Evolutionary conservation across 1,284 basidiomycete genomes (phyloP).

Genomic region (Irpex sp.): DNA sequence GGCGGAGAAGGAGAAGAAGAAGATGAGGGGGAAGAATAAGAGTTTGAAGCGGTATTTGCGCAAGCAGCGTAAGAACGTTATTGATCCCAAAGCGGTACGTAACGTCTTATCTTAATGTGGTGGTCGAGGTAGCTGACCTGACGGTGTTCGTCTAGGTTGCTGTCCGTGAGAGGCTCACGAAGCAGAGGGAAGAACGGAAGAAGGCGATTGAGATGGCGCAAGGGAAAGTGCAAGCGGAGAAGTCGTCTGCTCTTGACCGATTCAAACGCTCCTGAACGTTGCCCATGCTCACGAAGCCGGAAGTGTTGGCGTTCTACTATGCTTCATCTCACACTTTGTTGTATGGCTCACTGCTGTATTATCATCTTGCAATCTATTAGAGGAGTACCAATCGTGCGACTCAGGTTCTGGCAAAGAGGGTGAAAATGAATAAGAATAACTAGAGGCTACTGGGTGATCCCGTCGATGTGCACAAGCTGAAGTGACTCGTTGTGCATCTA

Average conservation of each 20-base stretch:
- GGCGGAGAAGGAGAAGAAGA: constrained; percentile 68
- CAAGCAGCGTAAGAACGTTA: constrained; percentile 90
- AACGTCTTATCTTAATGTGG: not conserved
- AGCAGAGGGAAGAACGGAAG: constrained; percentile 53
- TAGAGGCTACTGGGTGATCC: no score
- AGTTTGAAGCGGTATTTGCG: constrained; percentile 80
- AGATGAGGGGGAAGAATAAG: constrained; percentile 84
- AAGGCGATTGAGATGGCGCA: constrained; percentile 40
- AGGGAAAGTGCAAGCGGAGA: constrained; percentile 34
- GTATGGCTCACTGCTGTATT: no score
- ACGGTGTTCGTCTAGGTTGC: constrained; percentile 45
- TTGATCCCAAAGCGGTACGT: constrained; percentile 82
- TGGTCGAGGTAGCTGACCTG: not conserved
- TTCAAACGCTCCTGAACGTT: constrained; percentile 33
- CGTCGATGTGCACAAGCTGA: no score
- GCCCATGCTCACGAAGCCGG: no score
- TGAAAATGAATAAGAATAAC: no score
- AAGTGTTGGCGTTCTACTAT: no score
- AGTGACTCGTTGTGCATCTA: no score
- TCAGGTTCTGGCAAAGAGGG: no score
- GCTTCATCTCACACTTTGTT: no score
- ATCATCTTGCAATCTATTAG: no score
- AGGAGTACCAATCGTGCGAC: no score
- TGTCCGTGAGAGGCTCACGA: constrained; percentile 65
- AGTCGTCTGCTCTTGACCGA: constrained; percentile 65